Evolutionary conservation across 768 basidiomycete species (phyloP), one percentile per base, ranked within the genome.

Genomic region (Panellus pusillus): DNA sequence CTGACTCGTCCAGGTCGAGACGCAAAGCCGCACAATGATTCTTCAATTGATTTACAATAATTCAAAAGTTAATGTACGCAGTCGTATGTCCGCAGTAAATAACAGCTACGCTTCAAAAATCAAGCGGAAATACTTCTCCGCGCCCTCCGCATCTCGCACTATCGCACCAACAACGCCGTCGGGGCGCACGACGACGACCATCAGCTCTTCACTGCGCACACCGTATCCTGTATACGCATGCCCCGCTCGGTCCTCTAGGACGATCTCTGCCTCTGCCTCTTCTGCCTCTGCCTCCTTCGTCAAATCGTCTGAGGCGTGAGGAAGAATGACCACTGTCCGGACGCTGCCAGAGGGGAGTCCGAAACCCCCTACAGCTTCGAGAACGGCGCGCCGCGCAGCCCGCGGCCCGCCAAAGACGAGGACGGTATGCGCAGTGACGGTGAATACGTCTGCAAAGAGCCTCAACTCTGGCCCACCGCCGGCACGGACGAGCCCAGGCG

Each of bases 391-490:
- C 45, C 11, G n/a, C n/a, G n/a, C n/a, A n/a, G n/a, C n/a, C n/a
- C n/a, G 40, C 20, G 5, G 27, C 50, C 20, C 20, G 0, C 62
- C 43, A 47, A 74, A 74, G 13, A 75, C 40, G 8, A 74, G 53
- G 0, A 68, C 58, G 1, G 72, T 69, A 47, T 75, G 74, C 20
- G 48, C 39, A 11, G 49, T 28, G 2, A 63, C 43, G 13, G 55
- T 59, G 55, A 71, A 70, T 9, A 70, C 24, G 24, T 24, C 19
- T 3, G 65, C 52, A 54, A 72, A 72, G 3, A 74, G 46, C 52
- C 6, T 61, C 63, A 19, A 31, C 27, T 18, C 47, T 32, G 41
- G 17, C 1, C 28, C 40, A 6, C 43, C 19, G 14, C 4, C 41
- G 18, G 45, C 11, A 20, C 54, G 45, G 0, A 66, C 44, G 13